Evolutionary conservation across 176 grass and related monocot genomes (phyloP).

Genomic region (Cymbopogon citratus): DNA sequence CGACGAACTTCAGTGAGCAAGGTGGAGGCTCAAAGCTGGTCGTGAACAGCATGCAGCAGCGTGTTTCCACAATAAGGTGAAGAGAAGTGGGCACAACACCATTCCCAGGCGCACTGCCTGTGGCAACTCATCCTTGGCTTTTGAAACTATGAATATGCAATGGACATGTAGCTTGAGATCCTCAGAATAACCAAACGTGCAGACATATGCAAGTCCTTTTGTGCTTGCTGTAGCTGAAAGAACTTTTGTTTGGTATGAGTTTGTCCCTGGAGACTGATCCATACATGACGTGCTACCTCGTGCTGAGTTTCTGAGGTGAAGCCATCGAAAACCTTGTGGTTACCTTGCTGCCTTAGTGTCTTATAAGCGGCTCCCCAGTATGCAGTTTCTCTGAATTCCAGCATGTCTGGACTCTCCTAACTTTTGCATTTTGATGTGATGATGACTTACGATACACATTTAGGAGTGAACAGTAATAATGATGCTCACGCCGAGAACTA

Average conservation of each 20-base stretch:
- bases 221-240: conserved; percentile 3
- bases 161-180: conserved; percentile 24
- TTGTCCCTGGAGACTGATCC: not conserved
- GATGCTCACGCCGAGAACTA: not conserved
- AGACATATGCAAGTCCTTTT: not conserved
- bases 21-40: conserved; percentile 31
- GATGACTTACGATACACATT: not conserved
- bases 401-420: not conserved
- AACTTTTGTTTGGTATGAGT: conserved; percentile 4
- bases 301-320: not conserved
- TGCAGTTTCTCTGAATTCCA: conserved; percentile 3
- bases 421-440: conserved; percentile 13
- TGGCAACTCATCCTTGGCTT: conserved; percentile 99
- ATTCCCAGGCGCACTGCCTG: conserved; percentile 25
- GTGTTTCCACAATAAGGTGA: conserved; percentile 22
- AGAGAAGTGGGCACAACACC: conserved; percentile 7
- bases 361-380: not conserved
- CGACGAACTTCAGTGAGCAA: not conserved
- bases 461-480: not conserved
- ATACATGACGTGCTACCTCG: not conserved
- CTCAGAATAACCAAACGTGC: conserved; percentile 19
- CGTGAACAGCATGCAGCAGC: conserved; percentile 14
- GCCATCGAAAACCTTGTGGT: not conserved
- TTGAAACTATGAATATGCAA: conserved; percentile 24
- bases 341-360: not conserved